Percentiles rank a stretch among this genome's conserved stretches.
Conservation (phyloP, 2,329 filamentous ascomycete genomes). For the Monilinia fructigena region DNA sequence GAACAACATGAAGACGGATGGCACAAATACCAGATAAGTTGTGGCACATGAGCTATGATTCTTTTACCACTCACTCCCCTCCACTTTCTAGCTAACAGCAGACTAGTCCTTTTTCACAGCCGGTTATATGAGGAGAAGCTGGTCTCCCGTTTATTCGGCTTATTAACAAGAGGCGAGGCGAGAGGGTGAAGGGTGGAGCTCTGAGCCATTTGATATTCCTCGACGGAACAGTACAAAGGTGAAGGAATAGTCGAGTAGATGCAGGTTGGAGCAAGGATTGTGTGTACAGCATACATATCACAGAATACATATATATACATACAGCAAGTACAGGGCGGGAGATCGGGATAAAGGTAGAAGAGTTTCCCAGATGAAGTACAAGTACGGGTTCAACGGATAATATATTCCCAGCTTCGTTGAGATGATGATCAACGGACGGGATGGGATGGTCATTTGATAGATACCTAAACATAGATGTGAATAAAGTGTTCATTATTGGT, state of each 20-base stretch:
- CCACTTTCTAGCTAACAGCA: too few species aligned
- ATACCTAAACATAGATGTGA: neutral
- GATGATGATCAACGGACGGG: neutral
- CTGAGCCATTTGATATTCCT: neutral
- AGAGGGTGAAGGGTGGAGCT: neutral
- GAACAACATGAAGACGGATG: neutral
- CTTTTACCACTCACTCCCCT: neutral
- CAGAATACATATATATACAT: neutral
- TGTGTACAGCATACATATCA: neutral
- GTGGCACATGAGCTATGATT: neutral
- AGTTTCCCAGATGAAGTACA: neutral
- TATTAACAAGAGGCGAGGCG: neutral
- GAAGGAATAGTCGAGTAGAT: neutral
- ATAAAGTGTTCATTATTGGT: neutral
- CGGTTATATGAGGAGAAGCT: too few species aligned
- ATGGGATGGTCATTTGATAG: neutral
- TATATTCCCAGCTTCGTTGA: neutral
- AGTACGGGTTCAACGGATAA: constrained; percentile 1
- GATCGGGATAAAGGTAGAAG: constrained; percentile 9
- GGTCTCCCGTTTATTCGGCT: neutral
- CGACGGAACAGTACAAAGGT: neutral
- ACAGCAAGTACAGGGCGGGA: neutral
- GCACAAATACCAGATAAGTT: neutral
- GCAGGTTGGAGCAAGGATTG: neutral
- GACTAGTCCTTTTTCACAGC: too few species aligned